These are phyloP conservation scores for Citrus maxima DNA, from an alignment of 345 rosid species.

Conservation along the genomic window DNA sequence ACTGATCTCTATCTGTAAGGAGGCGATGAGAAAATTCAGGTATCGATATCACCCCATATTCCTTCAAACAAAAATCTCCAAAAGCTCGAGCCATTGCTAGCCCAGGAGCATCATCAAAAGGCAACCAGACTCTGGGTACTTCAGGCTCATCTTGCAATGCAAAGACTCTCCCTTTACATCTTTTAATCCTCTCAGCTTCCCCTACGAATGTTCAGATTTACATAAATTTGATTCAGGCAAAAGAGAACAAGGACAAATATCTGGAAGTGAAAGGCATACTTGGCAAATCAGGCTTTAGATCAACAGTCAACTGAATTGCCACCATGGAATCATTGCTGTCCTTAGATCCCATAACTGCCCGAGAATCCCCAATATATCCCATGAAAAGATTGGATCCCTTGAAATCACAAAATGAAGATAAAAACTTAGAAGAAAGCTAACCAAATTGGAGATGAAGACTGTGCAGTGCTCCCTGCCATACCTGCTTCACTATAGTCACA, in stretches of 20 bases:
- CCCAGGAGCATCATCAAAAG: constrained; percentile 99
- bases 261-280: constrained; percentile 42
- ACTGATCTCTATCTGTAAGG: constrained; percentile 87
- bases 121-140: constrained; percentile 97
- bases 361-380: constrained; percentile 97
- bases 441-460: constrained; percentile 1
- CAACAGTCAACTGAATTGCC: constrained; percentile 91
- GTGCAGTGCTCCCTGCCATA: constrained; percentile 20
- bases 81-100: constrained; percentile 99
- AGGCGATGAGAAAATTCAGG: constrained; percentile 89
- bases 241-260: neutral
- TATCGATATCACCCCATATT: constrained; percentile 91
- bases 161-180: constrained; percentile 96
- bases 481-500: constrained; percentile 88
- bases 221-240: constrained; percentile 5
- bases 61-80: constrained; percentile 98
- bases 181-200: constrained; percentile 96
- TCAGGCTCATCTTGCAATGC: constrained; percentile 99
- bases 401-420: constrained; percentile 24
- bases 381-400: constrained; percentile 91
- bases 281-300: constrained; percentile 97
- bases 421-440: constrained; percentile 12
- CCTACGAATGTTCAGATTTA: constrained; percentile 35
- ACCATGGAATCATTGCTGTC: constrained; percentile 71
- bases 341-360: constrained; percentile 93